Evolutionary conservation across 352 stramenopile species (phyloP), one percentile per base, ranked within the genome.

Genomic region (Pythium oligandrum): DNA sequence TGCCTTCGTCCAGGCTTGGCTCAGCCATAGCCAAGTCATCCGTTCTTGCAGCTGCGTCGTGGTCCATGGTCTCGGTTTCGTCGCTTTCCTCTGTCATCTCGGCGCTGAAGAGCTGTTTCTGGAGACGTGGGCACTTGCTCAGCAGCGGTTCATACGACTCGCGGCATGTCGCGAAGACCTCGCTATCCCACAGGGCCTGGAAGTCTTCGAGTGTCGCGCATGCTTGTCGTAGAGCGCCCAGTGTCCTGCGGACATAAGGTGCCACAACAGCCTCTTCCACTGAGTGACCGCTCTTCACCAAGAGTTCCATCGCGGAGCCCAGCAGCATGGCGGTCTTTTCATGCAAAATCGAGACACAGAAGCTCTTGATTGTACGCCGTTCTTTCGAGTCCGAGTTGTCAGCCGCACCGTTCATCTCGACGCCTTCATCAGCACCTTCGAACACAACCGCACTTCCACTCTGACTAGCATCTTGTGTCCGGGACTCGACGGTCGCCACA

Each of bases 321-420:
- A 91, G 53, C 6, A 91, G 31, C 77, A 85, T 86, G 30, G 48
- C 59, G 26, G 53, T 67, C 56, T 88, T 89, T 39, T 88, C 81
- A 47, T 89, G 77, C 35, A 91, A 76, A 10, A 83, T 68, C 4
- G 70, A 64, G 36, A 67, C 60, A 1, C 75, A 66, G 48, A 89
- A 91, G n/a, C 61, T 59, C 38, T 70, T 68, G 7, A 86, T 70
- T 11, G 43, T 35, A 34, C 59, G 52, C 37, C 70, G 61, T 55
- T 53, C 61, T 4, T 39, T 51, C 46, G 31, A 63, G 17, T 50
- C 49, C 9, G 39, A 42, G 3, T 40, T 44, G n/a, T 45, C 53
- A 26, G 44, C 44, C 17, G 33, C 43, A 30, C 5, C 47, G 6
- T 75, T 53, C 3, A 70, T 53, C 0, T 78, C 68, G 1, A 48